Conservation (phyloP, 768 basidiomycete species). For the Lanmaoa pseudosensibilis region DNA sequence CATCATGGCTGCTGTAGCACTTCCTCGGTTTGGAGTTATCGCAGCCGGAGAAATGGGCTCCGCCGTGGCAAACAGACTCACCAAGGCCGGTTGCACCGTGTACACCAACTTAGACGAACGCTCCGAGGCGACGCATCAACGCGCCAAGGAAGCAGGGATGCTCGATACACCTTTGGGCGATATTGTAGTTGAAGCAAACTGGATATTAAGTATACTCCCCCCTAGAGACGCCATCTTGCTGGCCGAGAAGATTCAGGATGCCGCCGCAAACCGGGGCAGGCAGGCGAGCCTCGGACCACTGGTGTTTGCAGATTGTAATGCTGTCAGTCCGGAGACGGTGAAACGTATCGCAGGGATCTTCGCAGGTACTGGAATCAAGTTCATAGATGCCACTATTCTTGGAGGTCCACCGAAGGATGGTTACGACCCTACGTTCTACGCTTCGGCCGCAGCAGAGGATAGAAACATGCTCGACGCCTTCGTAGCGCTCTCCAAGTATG, state of each 20-base stretch:
- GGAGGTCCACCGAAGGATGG: slow-evolving; percentile 51
- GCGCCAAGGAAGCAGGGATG: slow-evolving; percentile 55
- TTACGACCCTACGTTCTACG: slow-evolving; percentile 58
- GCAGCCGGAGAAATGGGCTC: slow-evolving; percentile 63
- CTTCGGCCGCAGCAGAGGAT: slow-evolving; percentile 40
- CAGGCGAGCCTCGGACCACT: slow-evolving; percentile 10
- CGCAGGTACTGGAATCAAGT: slow-evolving; percentile 36
- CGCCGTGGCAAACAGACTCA: slow-evolving; percentile 50
- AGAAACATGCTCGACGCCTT: slow-evolving; percentile 39
- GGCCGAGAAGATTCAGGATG: slow-evolving; percentile 34
- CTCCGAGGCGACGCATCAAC: slow-evolving; percentile 48
- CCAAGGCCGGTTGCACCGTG: slow-evolving; percentile 48
- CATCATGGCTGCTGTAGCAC: slow-evolving; percentile 14
- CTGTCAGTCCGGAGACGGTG: slow-evolving; percentile 52
- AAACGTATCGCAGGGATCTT: slow-evolving; percentile 50
- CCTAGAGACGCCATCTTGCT: slow-evolving; percentile 52
- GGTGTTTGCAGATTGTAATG: slow-evolving; percentile 58
- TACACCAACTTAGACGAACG: slow-evolving; percentile 56
- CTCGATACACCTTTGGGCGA: slow-evolving; percentile 39
- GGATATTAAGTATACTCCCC: slow-evolving; percentile 59
- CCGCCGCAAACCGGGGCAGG: neutral
- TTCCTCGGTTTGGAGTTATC: slow-evolving; percentile 45
- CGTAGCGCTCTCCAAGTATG: slow-evolving; percentile 40
- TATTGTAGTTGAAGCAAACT: slow-evolving; percentile 38
- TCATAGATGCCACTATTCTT: slow-evolving; percentile 59